These are phyloP conservation scores for Tricholoma hemisulphureum DNA, from an alignment of 768 basidiomycete species.

Conservation along the genomic window DNA sequence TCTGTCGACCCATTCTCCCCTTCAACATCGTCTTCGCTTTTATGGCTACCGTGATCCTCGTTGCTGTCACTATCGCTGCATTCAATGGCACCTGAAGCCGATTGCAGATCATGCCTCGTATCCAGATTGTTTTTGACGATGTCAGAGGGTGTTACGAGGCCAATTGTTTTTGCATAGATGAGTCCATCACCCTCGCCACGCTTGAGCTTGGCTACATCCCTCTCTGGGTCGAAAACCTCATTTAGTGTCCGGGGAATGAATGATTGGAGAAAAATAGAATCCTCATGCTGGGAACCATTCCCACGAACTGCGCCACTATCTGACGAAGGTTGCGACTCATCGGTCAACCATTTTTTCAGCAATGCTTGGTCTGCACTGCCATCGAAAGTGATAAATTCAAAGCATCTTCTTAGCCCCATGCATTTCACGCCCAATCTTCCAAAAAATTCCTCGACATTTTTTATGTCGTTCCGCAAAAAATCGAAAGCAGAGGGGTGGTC, in stretches of 20 bases:
- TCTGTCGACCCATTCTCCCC: constrained; percentile 27
- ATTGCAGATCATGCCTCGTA: constrained; percentile 7
- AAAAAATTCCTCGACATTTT: constrained; percentile 94
- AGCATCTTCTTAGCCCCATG: constrained; percentile 77
- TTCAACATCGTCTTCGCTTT: constrained; percentile 35
- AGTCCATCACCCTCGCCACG: constrained; percentile 69
- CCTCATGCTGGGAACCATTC: constrained; percentile 59
- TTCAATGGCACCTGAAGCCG: constrained; percentile 13
- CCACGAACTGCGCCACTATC: constrained; percentile 1
- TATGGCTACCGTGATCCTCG: constrained; percentile 27
- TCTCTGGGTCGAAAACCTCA: constrained; percentile 92
- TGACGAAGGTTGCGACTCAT: constrained; percentile 16
- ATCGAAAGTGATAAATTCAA: constrained; percentile 83
- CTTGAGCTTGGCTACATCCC: constrained; percentile 76
- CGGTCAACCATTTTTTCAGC: constrained; percentile 50
- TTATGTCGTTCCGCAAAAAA: constrained; percentile 89
- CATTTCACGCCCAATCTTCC: constrained; percentile 67
- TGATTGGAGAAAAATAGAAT: constrained; percentile 83
- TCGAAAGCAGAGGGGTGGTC: constrained; percentile 97
- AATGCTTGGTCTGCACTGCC: constrained; percentile 35
- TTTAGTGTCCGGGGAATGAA: constrained; percentile 93
- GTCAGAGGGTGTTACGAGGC: constrained; percentile 52
- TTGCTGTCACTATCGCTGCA: constrained; percentile 23
- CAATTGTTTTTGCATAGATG: constrained; percentile 88
- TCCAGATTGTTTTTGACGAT: constrained; percentile 12